Percentiles rank a stretch among this genome's conserved stretches.
These are phyloP conservation scores for Talaromyces verruculosus DNA, from an alignment of 2,329 filamentous ascomycete genomes.

Conservation along the genomic window DNA sequence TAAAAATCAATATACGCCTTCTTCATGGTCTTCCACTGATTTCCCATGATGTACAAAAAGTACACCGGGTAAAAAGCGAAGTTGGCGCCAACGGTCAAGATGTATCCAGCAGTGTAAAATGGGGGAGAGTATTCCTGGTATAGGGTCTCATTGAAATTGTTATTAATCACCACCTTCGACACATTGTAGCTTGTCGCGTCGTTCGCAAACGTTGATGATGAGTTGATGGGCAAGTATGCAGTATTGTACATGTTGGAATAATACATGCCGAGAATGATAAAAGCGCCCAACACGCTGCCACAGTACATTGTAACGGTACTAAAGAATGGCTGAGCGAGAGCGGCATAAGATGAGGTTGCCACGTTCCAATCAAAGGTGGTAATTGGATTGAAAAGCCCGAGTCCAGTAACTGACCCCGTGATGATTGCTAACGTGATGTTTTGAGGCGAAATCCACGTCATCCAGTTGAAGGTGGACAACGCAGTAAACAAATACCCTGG, in stretches of 20 bases:
- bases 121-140: background rate
- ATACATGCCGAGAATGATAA: conserved; percentile 14
- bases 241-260: conserved; percentile 16
- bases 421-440: conserved; percentile 11
- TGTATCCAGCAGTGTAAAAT: conserved; percentile 1
- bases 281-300: conserved; percentile 12
- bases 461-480: conserved; percentile 16
- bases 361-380: conserved; percentile 15
- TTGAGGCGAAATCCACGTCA: conserved; percentile 15
- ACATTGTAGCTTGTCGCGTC: conserved; percentile 11
- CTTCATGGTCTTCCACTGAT: conserved; percentile 17
- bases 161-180: conserved; percentile 8
- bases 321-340: conserved; percentile 13
- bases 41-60: conserved; percentile 15
- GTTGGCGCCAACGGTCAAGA: conserved; percentile 13
- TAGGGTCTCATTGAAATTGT: background rate
- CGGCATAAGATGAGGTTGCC: conserved; percentile 10
- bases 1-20: conserved; percentile 13
- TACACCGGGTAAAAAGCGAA: conserved; percentile 13
- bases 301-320: conserved; percentile 6
- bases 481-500: conserved; percentile 14
- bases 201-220: conserved; percentile 9
- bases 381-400: conserved; percentile 7
- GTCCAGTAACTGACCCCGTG: conserved; percentile 11
- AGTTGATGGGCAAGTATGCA: conserved; percentile 16